phyloP scores from a whole-genome alignment of 2,329 filamentous ascomycete species.

The Fusarium subtropicale region DNA sequence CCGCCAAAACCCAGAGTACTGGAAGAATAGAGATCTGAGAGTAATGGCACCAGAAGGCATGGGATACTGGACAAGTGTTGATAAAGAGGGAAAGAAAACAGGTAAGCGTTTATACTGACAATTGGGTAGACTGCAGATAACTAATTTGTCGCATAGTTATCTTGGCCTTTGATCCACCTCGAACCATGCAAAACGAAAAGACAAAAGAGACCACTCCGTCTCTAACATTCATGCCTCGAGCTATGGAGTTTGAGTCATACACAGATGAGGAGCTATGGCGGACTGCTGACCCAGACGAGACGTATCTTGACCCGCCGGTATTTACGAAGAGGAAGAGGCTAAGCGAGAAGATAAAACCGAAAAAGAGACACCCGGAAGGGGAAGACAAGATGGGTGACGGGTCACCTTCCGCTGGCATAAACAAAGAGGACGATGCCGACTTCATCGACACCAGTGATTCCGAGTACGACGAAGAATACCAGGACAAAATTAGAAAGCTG shows the following conservation, averaged over 20 bases:
- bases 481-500: not conserved
- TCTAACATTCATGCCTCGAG: slow-evolving; percentile 48
- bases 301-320: slow-evolving; percentile 43
- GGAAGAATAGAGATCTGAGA: slow-evolving; percentile 46
- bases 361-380: slow-evolving; percentile 13
- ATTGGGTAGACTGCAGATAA: not conserved
- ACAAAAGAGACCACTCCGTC: slow-evolving; percentile 34
- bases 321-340: slow-evolving; percentile 7
- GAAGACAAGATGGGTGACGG: not conserved
- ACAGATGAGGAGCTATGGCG: slow-evolving; percentile 47
- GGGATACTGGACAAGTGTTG: slow-evolving; percentile 43
- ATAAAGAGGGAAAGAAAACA: slow-evolving; percentile 32
- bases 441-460: slow-evolving; percentile 18
- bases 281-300: slow-evolving; percentile 43
- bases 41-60: slow-evolving; percentile 47
- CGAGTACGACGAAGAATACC: slow-evolving; percentile 19
- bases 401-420: not conserved
- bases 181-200: slow-evolving; percentile 40
- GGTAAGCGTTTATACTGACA: not conserved
- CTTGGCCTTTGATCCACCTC: slow-evolving; percentile 40
- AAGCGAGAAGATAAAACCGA: slow-evolving; percentile 24
- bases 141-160: slow-evolving; percentile 37
- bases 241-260: slow-evolving; percentile 47
- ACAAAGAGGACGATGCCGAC: slow-evolving; percentile 25
- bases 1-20: slow-evolving; percentile 38